phyloP scores from a whole-genome alignment of 208 protist species.

The Leishmania lainsoni region DNA sequence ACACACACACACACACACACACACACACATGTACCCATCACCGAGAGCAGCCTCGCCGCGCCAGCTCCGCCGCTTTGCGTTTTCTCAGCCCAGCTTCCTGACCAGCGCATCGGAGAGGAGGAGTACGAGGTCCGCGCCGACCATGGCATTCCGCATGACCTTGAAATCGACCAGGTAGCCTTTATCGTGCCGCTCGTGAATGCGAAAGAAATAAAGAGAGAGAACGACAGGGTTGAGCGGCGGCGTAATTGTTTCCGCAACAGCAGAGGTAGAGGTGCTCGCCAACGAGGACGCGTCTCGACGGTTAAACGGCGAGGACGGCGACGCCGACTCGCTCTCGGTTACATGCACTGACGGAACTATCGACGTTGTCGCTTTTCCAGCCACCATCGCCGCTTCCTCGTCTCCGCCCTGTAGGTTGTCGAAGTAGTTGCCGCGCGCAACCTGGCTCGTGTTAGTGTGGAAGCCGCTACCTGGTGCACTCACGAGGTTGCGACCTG shows the following conservation, averaged over 20 bases:
- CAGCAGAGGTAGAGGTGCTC: neutral
- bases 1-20: neutral
- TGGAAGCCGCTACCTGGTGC: slow-evolving; percentile 1
- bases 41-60: neutral
- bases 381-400: neutral
- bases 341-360: neutral
- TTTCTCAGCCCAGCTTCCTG: slow-evolving; percentile 33
- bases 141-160: slow-evolving; percentile 59
- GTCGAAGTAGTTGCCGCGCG: slow-evolving; percentile 32
- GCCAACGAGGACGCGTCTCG: neutral
- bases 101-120: slow-evolving; percentile 58
- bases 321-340: neutral
- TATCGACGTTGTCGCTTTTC: neutral
- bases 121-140: slow-evolving; percentile 63
- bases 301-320: neutral
- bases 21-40: neutral
- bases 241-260: neutral
- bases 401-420: slow-evolving; percentile 12
- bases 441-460: slow-evolving; percentile 14
- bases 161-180: slow-evolving; percentile 82
- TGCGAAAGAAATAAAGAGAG: slow-evolving; percentile 77
- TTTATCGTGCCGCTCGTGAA: slow-evolving; percentile 81
- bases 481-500: slow-evolving; percentile 17
- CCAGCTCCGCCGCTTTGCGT: neutral
- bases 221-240: slow-evolving; percentile 48